These are phyloP conservation scores for Saccharata proteae DNA, from an alignment of 2,329 filamentous ascomycete species.

Conservation along the genomic window DNA sequence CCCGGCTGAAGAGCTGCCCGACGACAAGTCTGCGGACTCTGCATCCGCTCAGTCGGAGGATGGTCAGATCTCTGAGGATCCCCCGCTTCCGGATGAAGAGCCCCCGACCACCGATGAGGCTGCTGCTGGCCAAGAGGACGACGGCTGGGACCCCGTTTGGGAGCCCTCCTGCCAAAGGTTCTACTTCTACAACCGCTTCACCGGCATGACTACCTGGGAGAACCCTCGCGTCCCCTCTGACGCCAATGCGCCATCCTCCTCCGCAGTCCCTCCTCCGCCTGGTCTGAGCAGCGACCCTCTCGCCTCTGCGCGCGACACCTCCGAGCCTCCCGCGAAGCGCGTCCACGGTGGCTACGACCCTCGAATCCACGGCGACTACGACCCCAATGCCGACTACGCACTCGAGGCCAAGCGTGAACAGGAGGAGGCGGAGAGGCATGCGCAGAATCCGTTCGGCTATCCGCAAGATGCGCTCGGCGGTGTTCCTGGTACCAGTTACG, in stretches of 20 bases:
- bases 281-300: constrained; percentile 16
- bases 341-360: constrained; percentile 78
- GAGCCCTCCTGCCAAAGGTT: constrained; percentile 55
- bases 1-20: no score
- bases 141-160: constrained; percentile 76
- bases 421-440: constrained; percentile 22
- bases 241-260: constrained; percentile 13
- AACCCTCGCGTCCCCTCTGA: constrained; percentile 67
- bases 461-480: no score
- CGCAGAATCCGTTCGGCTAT: constrained; percentile 12
- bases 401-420: constrained; percentile 30
- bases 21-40: no score
- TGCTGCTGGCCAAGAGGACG: constrained; percentile 41
- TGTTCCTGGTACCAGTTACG: not conserved
- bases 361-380: constrained; percentile 90
- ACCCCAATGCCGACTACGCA: constrained; percentile 91
- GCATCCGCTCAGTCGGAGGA: no score
- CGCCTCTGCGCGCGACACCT: constrained; percentile 16
- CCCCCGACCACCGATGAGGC: no score
- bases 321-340: constrained; percentile 18
- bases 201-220: constrained; percentile 65
- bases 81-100: constrained; percentile 13
- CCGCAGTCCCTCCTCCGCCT: constrained; percentile 9
- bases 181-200: constrained; percentile 79
- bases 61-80: no score